Evolutionary conservation across 1,284 basidiomycete genomes (phyloP).

Genomic region (Neotropicomus parvogracilis): DNA sequence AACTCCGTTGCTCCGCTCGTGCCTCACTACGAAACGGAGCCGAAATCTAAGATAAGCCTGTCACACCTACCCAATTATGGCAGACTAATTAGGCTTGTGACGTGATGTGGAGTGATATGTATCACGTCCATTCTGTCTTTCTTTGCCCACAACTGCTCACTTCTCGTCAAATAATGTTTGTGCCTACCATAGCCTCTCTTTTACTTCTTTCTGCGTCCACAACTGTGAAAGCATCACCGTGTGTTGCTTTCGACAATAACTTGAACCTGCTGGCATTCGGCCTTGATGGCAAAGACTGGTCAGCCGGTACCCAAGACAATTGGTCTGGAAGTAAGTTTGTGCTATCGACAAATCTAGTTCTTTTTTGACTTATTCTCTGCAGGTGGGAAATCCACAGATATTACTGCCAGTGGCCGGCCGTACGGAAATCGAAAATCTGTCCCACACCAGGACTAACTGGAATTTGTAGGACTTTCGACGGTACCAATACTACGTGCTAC

Average conservation of each 20-base stretch:
- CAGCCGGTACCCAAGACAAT: constrained; percentile 57
- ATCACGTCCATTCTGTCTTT: too few species aligned
- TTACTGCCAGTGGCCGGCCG: constrained; percentile 66
- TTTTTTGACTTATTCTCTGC: constrained; percentile 9
- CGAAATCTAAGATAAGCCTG: too few species aligned
- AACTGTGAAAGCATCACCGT: constrained; percentile 47
- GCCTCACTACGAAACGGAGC: too few species aligned
- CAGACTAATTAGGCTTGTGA: too few species aligned
- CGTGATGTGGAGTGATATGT: too few species aligned
- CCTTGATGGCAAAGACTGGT: constrained; percentile 71
- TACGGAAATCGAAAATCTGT: constrained; percentile 38
- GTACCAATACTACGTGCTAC: constrained; percentile 65
- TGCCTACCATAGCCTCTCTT: constrained; percentile 56
- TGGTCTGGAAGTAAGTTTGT: constrained; percentile 56
- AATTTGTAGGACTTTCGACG: constrained; percentile 59
- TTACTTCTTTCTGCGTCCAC: constrained; percentile 44
- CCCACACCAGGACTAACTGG: neutral
- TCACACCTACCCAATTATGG: too few species aligned
- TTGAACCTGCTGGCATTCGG: constrained; percentile 75
- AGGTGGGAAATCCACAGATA: constrained; percentile 55
- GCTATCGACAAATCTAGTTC: neutral
- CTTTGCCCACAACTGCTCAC: too few species aligned
- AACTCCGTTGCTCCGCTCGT: too few species aligned
- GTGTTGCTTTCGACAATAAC: constrained; percentile 63
- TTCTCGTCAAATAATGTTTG: constrained; percentile 33